Evolutionary conservation across 331 rosid genomes (phyloP).

Genomic region (Malus hybrid): DNA sequence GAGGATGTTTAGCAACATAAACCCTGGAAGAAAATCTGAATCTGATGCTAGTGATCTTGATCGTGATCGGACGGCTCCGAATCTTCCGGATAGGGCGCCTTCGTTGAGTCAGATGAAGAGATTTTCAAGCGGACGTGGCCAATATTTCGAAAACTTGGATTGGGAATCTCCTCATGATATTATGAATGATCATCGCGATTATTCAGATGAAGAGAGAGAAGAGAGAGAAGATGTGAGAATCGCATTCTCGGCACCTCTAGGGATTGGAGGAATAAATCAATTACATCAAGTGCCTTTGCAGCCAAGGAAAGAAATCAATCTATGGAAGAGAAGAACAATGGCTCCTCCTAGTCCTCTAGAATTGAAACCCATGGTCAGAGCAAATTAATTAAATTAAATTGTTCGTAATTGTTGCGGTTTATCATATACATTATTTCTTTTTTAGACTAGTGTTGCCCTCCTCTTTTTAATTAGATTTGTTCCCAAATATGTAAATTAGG

Average conservation of each 20-base stretch:
- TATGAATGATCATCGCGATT: neutral
- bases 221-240: constrained; percentile 20
- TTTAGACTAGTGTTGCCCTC: neutral
- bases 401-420: neutral
- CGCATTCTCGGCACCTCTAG: constrained; percentile 62
- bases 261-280: constrained; percentile 17
- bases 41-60: neutral
- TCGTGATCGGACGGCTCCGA: neutral
- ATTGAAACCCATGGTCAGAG: constrained; percentile 22
- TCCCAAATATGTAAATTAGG: neutral
- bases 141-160: constrained; percentile 46
- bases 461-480: neutral
- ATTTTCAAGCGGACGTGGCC: constrained; percentile 66
- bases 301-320: constrained; percentile 82
- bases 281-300: constrained; percentile 27
- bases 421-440: neutral
- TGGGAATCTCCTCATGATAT: constrained; percentile 26
- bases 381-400: constrained; percentile 9
- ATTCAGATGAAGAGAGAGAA: constrained; percentile 41
- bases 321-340: constrained; percentile 94
- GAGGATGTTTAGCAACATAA: constrained; percentile 32
- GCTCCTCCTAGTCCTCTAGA: constrained; percentile 73
- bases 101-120: constrained; percentile 57
- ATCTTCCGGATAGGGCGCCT: constrained; percentile 31
- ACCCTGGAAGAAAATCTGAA: constrained; percentile 36